A percentile compares a stretch with the other conserved stretches of the same genome.
phyloP scores from a whole-genome alignment of 805 yeast genomes.

The Yarrowia sp. region DNA sequence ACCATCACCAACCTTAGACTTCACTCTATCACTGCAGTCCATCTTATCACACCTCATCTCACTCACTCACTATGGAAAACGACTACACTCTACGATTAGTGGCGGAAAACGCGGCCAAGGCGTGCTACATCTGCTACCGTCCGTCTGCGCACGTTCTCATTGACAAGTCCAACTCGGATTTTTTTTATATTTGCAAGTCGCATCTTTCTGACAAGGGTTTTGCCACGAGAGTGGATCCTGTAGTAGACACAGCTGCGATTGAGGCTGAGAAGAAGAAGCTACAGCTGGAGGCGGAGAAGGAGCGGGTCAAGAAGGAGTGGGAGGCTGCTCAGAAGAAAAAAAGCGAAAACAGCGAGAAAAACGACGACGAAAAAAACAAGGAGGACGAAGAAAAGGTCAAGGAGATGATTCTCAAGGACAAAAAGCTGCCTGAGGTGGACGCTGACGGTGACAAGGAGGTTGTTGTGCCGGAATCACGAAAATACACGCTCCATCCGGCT shows the following conservation, averaged over 20 bases:
- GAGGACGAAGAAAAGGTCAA: slow-evolving; percentile 27
- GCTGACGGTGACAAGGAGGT: not conserved
- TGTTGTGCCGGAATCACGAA: not conserved
- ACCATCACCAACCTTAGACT: no score
- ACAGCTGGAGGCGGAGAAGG: slow-evolving; percentile 37
- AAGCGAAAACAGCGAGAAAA: slow-evolving; percentile 30
- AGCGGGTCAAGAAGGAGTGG: slow-evolving; percentile 37
- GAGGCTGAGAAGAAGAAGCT: slow-evolving; percentile 33
- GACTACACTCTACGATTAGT: slow-evolving; percentile 47
- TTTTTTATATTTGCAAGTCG: slow-evolving; percentile 50
- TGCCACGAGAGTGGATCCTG: slow-evolving; percentile 44
- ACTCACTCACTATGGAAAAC: slow-evolving; percentile 35
- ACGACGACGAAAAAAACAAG: not conserved
- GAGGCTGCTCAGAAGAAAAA: slow-evolving; percentile 30
- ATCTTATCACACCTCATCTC: no score
- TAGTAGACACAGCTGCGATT: slow-evolving; percentile 28
- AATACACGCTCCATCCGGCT: slow-evolving; percentile 15
- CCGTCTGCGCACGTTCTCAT: slow-evolving; percentile 51
- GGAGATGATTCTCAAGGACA: slow-evolving; percentile 28
- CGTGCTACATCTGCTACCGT: slow-evolving; percentile 54
- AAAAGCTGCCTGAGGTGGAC: not conserved
- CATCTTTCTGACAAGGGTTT: slow-evolving; percentile 51
- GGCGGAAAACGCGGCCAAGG: slow-evolving; percentile 44
- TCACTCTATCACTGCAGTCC: no score
- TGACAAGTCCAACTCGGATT: slow-evolving; percentile 42